Evolutionary conservation across 441 rosid species (phyloP).

Genomic region (Lepidium campestre): DNA sequence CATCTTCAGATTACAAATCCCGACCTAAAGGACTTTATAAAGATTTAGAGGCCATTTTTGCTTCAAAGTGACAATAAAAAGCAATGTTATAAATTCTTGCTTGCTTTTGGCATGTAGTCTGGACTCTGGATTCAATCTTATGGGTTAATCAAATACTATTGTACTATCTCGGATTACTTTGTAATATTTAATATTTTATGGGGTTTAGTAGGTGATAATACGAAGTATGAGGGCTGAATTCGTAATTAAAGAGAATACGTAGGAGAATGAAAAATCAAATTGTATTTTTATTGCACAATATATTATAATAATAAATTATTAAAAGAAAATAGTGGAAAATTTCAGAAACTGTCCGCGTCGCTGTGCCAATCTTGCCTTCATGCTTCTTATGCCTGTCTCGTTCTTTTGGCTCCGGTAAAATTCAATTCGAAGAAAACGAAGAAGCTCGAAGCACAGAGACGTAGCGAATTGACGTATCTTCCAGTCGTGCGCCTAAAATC

Average conservation of each 20-base stretch:
- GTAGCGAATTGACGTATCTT: neutral
- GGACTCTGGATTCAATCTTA: neutral
- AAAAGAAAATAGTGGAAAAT: neutral
- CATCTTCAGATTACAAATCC: slow-evolving; percentile 55
- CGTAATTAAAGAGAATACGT: neutral
- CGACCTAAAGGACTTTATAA: slow-evolving; percentile 59
- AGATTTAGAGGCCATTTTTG: slow-evolving; percentile 88
- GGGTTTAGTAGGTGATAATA: neutral
- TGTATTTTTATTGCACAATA: neutral
- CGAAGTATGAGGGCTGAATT: neutral
- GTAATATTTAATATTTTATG: neutral
- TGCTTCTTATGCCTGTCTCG: neutral
- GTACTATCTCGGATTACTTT: neutral
- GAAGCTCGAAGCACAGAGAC: slow-evolving; percentile 13
- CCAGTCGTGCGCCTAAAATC: slow-evolving; percentile 3
- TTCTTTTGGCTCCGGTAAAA: neutral
- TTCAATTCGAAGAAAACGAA: neutral
- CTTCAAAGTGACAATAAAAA: slow-evolving; percentile 39
- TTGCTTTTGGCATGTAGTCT: neutral
- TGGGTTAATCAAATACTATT: neutral
- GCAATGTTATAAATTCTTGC: neutral
- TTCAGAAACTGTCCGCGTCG: slow-evolving; percentile 3
- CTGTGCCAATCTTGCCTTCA: neutral
- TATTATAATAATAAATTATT: neutral
- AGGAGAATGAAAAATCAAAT: neutral